A percentile compares a stretch with the other conserved stretches of the same genome.
These are phyloP conservation scores for Marsdenia floribunda DNA, from an alignment of 257 asterid species.

Conservation along the genomic window DNA sequence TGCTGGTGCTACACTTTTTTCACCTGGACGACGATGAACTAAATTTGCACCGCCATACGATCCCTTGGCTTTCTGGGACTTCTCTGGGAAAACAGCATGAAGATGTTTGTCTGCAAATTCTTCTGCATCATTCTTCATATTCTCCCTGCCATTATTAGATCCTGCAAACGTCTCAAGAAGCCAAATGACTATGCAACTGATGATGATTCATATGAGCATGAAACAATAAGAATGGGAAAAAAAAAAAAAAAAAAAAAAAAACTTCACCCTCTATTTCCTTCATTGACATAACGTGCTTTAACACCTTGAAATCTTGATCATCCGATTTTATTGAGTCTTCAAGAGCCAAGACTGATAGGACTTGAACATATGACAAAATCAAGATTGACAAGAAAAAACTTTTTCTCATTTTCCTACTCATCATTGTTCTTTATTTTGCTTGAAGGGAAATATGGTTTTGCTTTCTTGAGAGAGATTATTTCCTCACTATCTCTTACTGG, in stretches of 20 bases:
- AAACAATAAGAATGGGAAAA: no score
- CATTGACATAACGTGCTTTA: conserved; percentile 7
- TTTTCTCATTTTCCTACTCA: conserved; percentile 22
- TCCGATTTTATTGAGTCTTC: conserved; percentile 15
- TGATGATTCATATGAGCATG: neutral
- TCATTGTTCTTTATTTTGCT: neutral
- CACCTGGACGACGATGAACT: conserved; percentile 25
- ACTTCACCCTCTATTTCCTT: conserved; percentile 24
- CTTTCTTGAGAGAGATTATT: neutral
- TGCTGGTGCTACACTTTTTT: conserved; percentile 16
- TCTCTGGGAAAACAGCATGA: conserved; percentile 8
- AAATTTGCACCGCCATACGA: conserved; percentile 41
- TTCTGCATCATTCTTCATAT: conserved; percentile 9
- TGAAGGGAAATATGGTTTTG: neutral
- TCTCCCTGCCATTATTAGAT: neutral
- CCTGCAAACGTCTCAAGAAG: conserved; percentile 8
- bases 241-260: neutral
- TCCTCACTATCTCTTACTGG: neutral
- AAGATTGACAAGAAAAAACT: conserved; percentile 21
- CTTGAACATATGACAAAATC: conserved; percentile 19
- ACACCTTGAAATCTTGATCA: conserved; percentile 15
- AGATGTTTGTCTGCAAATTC: conserved; percentile 7
- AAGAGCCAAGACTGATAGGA: conserved; percentile 23
- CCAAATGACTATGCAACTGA: neutral
- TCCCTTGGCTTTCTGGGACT: conserved; percentile 36